These are phyloP conservation scores for Tilletia setariae DNA, from an alignment of 1,284 basidiomycete species.

Conservation along the genomic window DNA sequence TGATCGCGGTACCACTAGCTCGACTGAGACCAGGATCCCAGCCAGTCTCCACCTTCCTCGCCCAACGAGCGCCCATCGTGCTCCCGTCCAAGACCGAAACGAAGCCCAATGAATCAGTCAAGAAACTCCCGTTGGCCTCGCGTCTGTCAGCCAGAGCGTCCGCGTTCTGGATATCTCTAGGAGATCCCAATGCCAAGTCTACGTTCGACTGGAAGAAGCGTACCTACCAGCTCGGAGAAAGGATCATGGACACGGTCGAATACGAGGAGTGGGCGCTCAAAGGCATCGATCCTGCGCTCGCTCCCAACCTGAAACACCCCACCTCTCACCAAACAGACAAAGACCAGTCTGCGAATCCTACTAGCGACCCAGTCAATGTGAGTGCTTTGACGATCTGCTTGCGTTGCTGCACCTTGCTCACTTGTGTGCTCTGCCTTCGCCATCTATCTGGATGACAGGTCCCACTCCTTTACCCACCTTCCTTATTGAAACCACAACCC, in stretches of 20 bases:
- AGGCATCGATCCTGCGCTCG: slow-evolving; percentile 44
- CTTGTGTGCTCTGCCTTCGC: neutral
- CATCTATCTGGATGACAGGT: slow-evolving; percentile 19
- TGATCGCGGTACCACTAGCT: slow-evolving; percentile 46
- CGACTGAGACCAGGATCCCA: slow-evolving; percentile 30
- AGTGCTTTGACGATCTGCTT: neutral
- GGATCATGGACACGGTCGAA: slow-evolving; percentile 51
- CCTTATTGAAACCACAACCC: slow-evolving; percentile 25
- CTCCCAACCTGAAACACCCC: slow-evolving; percentile 26
- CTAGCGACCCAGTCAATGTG: slow-evolving; percentile 1
- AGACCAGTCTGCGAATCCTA: slow-evolving; percentile 5
- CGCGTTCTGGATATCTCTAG: slow-evolving; percentile 46
- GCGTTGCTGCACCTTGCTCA: neutral
- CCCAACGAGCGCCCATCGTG: slow-evolving; percentile 24
- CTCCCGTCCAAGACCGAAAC: slow-evolving; percentile 20
- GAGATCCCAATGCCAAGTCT: slow-evolving; percentile 36
- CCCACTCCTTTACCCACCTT: slow-evolving; percentile 43
- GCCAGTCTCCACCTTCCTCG: slow-evolving; percentile 44
- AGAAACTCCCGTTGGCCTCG: slow-evolving; percentile 27
- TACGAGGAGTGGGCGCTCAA: slow-evolving; percentile 54
- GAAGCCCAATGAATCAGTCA: slow-evolving; percentile 18
- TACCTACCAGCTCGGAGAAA: slow-evolving; percentile 43
- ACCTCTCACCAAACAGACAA: slow-evolving; percentile 8
- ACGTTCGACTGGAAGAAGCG: slow-evolving; percentile 48
- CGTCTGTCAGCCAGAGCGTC: slow-evolving; percentile 39